Base-by-base conservation (phyloP, 2,329 filamentous ascomycete species). In the Diaporthe humulicola region DNA sequence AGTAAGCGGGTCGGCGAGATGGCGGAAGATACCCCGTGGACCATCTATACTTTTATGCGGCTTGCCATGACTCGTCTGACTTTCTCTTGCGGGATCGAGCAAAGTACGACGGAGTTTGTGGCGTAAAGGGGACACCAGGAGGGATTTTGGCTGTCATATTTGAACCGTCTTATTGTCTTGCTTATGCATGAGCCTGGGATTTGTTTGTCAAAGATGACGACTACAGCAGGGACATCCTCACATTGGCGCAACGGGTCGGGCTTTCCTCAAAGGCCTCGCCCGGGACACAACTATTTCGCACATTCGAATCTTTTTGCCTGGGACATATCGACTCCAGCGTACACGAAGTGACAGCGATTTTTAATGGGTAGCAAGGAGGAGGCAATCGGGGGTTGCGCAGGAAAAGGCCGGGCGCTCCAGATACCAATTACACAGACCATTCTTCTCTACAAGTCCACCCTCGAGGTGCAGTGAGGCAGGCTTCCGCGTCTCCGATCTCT, bases 41-140 rank as follows among this genome's bases (percentile, higher is more conserved):
- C 50, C 25, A 52, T 54, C 42, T 42, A n/a, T 42, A 64, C 57
- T 56, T 54, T 42, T 42, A 25, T 22, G 42, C 33, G 38, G 10
- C 33, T 52, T 54, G 70, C 70, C 57, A 61, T 42, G 70, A 45
- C 30, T 64, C 57, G 33, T 72, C 56, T 64, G 70, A 60, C 50
- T 72, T 50, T 54, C 25, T 64, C 70, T 64, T 56, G 70, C 50
- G 70, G 70, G 58, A 72, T 48, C 70, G 64, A 72, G 70, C 57
- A 61, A 64, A 72, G 70, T 64, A 72, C 19, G 54, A 72, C 57
- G 70, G 70, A 60, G 70, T 72, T 72, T 40, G 70, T 36, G 70
- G 70, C 70, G 70, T 52, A 72, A 54, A 40, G 48, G 64, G 30
- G 48, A 14, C 17, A n/a, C 33, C 22, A 69, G 25, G 5, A 33